phyloP scores from a whole-genome alignment of 2,329 filamentous ascomycete species.

The Pseudocercospora ulei region DNA sequence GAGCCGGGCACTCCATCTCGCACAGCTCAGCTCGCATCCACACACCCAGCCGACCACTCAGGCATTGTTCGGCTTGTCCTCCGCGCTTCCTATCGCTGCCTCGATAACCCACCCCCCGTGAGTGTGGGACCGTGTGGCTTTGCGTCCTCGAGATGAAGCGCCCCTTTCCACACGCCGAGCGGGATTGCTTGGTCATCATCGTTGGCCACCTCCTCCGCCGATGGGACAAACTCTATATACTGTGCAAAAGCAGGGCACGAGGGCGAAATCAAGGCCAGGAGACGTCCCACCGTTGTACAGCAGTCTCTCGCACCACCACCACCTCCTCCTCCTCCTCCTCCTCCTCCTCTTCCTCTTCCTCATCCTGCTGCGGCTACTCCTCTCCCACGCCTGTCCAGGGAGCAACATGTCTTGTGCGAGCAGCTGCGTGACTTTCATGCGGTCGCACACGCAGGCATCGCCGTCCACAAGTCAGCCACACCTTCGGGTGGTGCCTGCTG shows the following conservation, averaged over 20 bases:
- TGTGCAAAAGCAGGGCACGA: constrained; percentile 4
- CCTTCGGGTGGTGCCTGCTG: neutral
- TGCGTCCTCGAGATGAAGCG: constrained; percentile 6
- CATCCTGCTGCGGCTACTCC: no score
- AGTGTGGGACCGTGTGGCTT: constrained; percentile 8
- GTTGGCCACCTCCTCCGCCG: neutral
- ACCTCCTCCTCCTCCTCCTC: neutral
- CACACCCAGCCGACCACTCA: constrained; percentile 2
- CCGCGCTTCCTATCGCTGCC: constrained; percentile 7
- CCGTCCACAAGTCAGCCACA: neutral
- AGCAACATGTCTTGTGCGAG: neutral
- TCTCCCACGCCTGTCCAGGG: neutral
- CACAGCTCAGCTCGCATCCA: neutral
- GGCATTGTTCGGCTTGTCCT: constrained; percentile 1
- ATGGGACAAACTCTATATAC: constrained; percentile 1
- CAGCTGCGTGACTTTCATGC: neutral
- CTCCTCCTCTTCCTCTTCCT: no score
- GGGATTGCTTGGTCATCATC: constrained; percentile 3
- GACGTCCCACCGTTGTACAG: constrained; percentile 5
- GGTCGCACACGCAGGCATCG: constrained; percentile 3
- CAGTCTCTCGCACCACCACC: constrained; percentile 2
- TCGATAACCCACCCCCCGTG: constrained; percentile 4
- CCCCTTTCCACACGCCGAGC: constrained; percentile 2
- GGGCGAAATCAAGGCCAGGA: constrained; percentile 5
- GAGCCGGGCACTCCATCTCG: neutral